Evolutionary conservation across 192 early-diverging fungal species (phyloP), one percentile per base, ranked within the genome.

Genomic region (Entomortierella chlamydospora): DNA sequence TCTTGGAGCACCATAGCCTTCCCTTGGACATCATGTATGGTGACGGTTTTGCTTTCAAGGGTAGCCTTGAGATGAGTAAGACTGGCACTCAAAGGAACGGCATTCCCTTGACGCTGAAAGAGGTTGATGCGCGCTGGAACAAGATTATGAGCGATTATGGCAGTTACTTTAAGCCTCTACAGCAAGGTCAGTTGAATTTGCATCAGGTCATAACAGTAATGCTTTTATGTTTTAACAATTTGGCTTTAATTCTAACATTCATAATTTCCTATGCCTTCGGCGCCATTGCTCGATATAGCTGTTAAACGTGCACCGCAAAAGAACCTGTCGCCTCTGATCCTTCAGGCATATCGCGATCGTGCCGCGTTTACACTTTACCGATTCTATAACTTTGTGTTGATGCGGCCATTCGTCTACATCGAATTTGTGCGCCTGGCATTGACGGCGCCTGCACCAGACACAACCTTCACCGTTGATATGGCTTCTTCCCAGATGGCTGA

Each of bases 401-500:
- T 66, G 41, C 61, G 68, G 0, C 76, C 76, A 0, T 70, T 49
- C 11, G 62, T 65, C 1, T 79, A 50, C 29, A 47, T 70, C 25
- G 68, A 79, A 23, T 70, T 58, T 55, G 23, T 70, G 13, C 67
- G 76, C 18, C 30, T 79, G n/a, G 61, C 30, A 9, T n/a, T 79
- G 57, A 79, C 76, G 3, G 56, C 61, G 2, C 76, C 76, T 13
- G 67, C 55, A 6, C 31, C 67, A 5, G 12, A 17, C 45, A 3
- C 20, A 15, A 53, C 34, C 11, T 26, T 70, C 12, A 37, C 49
- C 3, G 15, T 26, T 6, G n/a, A 25, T 1, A 56, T 15, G 3
- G 50, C 58, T 0, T 45, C 68, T 12, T 4, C 1, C 1, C 50
- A 70, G 25, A 64, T 79, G 31, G 26, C 31, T 0, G 2, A 1